These are phyloP conservation scores for Pleurotus cornucopiae DNA, from an alignment of 768 basidiomycete genomes.

Conservation along the genomic window DNA sequence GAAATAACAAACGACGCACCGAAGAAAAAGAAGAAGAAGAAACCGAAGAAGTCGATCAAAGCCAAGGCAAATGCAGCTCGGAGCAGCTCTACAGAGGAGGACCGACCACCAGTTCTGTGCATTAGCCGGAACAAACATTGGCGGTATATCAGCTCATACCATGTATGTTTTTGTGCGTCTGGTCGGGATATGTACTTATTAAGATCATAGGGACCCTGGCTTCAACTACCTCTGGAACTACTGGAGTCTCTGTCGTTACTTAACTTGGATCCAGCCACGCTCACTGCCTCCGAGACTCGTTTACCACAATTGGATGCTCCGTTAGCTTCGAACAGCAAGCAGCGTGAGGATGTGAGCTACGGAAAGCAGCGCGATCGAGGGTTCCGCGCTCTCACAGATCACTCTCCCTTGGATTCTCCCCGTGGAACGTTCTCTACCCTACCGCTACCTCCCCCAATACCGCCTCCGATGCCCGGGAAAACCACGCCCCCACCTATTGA, in stretches of 20 bases:
- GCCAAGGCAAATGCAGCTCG: constrained; percentile 33
- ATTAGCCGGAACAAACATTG: constrained; percentile 94
- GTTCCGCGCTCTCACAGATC: constrained; percentile 36
- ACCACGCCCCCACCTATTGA: constrained; percentile 85
- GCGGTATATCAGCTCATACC: constrained; percentile 90
- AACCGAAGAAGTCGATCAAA: constrained; percentile 51
- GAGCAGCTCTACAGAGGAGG: constrained; percentile 29
- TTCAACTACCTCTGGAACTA: constrained; percentile 82
- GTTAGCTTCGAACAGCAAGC: background rate
- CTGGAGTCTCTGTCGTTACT: constrained; percentile 77
- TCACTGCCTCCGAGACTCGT: constrained; percentile 43
- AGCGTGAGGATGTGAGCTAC: constrained; percentile 9
- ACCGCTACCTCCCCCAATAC: constrained; percentile 44
- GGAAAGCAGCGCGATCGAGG: constrained; percentile 43
- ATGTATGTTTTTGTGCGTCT: constrained; percentile 47
- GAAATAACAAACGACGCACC: constrained; percentile 22
- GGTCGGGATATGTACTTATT: constrained; percentile 7
- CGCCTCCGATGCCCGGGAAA: constrained; percentile 55
- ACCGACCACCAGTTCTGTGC: constrained; percentile 66
- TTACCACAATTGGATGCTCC: constrained; percentile 18
- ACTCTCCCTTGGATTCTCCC: constrained; percentile 44
- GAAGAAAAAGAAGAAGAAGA: constrained; percentile 73
- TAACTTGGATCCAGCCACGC: constrained; percentile 70
- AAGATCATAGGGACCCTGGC: constrained; percentile 76
- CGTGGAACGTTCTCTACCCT: constrained; percentile 28